A percentile compares a stretch with the other conserved stretches of the same genome.
These are phyloP conservation scores for Suillus alpinus DNA, from an alignment of 768 basidiomycete genomes.

Conservation along the genomic window DNA sequence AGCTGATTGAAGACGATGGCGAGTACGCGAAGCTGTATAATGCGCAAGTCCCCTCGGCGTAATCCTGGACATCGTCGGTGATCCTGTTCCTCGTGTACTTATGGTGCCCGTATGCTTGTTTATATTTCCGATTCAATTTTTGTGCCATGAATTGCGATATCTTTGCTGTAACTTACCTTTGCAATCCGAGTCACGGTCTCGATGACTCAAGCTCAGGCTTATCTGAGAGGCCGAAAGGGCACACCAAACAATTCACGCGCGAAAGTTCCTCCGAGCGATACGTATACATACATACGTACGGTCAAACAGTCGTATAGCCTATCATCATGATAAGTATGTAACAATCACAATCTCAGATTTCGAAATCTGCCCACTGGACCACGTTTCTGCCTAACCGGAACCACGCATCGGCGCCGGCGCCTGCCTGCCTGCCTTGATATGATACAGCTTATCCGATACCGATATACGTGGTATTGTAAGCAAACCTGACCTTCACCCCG, in stretches of 20 bases:
- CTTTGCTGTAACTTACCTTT: not conserved
- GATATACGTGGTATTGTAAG: not conserved
- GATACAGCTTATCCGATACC: not conserved
- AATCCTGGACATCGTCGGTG: not conserved
- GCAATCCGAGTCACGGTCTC: not conserved
- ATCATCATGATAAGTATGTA: not conserved
- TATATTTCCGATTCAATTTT: not conserved
- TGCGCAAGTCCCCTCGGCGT: slow-evolving; percentile 13
- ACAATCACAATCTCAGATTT: not conserved
- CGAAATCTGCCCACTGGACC: not conserved
- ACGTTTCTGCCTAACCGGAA: not conserved
- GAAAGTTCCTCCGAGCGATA: not conserved
- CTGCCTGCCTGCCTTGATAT: not conserved
- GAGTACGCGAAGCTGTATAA: slow-evolving; percentile 28
- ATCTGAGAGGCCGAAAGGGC: not conserved
- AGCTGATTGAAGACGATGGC: slow-evolving; percentile 22
- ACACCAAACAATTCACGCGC: not conserved
- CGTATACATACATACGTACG: not conserved
- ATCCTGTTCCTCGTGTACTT: not conserved
- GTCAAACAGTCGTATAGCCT: not conserved
- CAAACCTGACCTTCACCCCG: not conserved
- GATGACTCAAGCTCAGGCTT: not conserved
- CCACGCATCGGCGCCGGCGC: not conserved
- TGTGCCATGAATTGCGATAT: not conserved
- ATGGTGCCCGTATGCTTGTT: too few species aligned